Evolutionary conservation across 2,329 filamentous ascomycete species (phyloP), one percentile per base, ranked within the genome.

Genomic region (Scorias spongiosa): DNA sequence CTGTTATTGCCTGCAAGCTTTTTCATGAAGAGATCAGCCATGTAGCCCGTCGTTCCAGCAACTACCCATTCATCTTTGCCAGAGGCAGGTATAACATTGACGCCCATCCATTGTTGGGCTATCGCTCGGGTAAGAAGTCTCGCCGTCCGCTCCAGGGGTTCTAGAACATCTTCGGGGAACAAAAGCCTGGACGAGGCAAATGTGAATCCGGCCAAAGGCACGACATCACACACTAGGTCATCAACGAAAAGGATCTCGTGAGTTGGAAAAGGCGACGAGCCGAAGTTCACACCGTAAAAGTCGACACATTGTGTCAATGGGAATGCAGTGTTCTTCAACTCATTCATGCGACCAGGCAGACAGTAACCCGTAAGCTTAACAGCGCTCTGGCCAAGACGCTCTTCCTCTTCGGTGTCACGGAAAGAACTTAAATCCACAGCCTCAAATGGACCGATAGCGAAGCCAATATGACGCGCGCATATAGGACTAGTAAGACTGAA

Each of bases 201-300:
- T 0, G 88, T 83, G 52, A 98, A 71, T 0, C 84, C 89, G 29
- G 87, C 87, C 8, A 86, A 76, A 14, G 87, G 76, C 15, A 81
- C 70, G 1, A 82, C 81, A 46, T 94, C 83, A 28, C 76, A 70
- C 1, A 81, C 66, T 59, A 91, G 74, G 60, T 98, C 91, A 54
- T 98, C 91, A 14, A 98, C 80, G 54, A 98, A 98, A 52, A 85
- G 88, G 44, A 96, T 66, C 57, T 93, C 93, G 69, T 93, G 96
- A 57, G 83, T 87, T 26, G 84, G 76, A 59, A 91, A 96, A 0
- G 91, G 88, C 59, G 93, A 98, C 17, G 83, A 81, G 20, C 87
- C 86, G 59, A 89, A 96, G 3, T 80, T 84, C 49, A 89, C 76
- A 3, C 84, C 85, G 57, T 96, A 87, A 60, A 83, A 84, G 60